Evolutionary conservation across 2,329 filamentous ascomycete species (phyloP), one percentile per base, ranked within the genome.

Genomic region (Phyllosticta citriasiana): DNA sequence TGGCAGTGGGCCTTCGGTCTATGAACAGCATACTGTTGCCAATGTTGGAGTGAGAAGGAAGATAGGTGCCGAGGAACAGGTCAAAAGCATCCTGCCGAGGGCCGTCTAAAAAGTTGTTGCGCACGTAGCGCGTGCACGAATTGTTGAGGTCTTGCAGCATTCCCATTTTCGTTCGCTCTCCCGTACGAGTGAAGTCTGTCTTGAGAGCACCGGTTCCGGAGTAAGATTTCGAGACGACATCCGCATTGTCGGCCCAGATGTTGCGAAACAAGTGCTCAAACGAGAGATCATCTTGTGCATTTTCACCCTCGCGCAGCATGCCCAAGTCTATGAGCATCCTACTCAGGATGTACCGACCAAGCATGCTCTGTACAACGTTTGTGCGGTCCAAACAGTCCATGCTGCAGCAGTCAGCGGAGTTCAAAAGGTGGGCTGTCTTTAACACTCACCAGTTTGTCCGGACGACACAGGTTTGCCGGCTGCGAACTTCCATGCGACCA

Each of bases 371-470:
- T 3, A 99, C 91, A 6, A 99, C 92, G 69, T 99, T 99, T 59
- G 94, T 99, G 59, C 94, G 88, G 75, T 99, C 94, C 14, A 99
- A 83, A 67, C 95, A 99, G 76, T 99, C 94, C 94, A 99, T 99
- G 78, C 40, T 47, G 7, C 40, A n/a, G 14, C 40, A 47, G 16
- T 47, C 16, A 47, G 40, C 7, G 12, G 7, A n/a, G 40, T 7
- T 47, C 14, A 19, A 47, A 16, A 47, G 40, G 7, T 4, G 4
- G 40, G 16, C 6, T 16, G n/a, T 47, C 12, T 47, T 47, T 47
- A 2, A 47, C n/a, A 16, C 40, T 47, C 40, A 47, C 40, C 94
- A 99, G 74, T 99, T 99, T 50, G 94, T 97, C 59, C 94, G 87
- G 65, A 99, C 92, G 16, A 97, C 92, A 64, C 89, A 91, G 1